Evolutionary conservation across 495 filamentous ascomycete genomes (phyloP), one percentile per base, ranked within the genome.

Genomic region (Annulohypoxylon moriforme): DNA sequence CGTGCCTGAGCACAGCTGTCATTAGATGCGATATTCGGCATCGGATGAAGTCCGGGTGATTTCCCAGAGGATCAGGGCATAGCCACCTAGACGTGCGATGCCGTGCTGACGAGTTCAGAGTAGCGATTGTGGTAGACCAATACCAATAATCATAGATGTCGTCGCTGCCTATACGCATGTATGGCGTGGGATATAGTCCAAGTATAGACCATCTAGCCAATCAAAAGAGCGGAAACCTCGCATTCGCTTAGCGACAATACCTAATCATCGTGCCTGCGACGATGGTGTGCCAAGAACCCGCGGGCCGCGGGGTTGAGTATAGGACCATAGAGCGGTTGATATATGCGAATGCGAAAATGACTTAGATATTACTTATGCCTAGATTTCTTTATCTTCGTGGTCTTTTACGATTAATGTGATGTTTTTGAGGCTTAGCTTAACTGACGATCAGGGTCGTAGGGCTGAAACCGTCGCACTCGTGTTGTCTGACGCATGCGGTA

Each of bases 201-300:
- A 14, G 5, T 40, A 40, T 33, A 24, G 20, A 25, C n/a, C 2
- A 27, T 27, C 16, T 40, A 11, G 22, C 55, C 55, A 58, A 58
- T 58, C 34, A 40, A 3, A 6, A 14, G 18, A 34, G 11, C 4
- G 27, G 13, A 14, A 18, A 58, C 20, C 22, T 58, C 55, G 55
- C 55, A 58, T 27, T 58, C 55, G 55, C 55, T 58, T 58, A 58
- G 7, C 34, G 13, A 58, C 36, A 1, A 13, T 18, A n/a, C n/a
- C n/a, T n/a, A 16, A 40, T 25, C 10, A 40, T 42, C 22, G 18
- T 25, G 11, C 16, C 18, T 8, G 8, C 3, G 18, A 11, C 4
- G 53, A 11, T 44, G 40, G 31, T 38, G 27, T 22, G 33, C 31
- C 33, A 38, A 57, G 31, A 33, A 31, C 8, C 55, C 33, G 53